These are phyloP conservation scores for Mycena kentingensis DNA, from an alignment of 768 basidiomycete genomes.

Conservation along the genomic window DNA sequence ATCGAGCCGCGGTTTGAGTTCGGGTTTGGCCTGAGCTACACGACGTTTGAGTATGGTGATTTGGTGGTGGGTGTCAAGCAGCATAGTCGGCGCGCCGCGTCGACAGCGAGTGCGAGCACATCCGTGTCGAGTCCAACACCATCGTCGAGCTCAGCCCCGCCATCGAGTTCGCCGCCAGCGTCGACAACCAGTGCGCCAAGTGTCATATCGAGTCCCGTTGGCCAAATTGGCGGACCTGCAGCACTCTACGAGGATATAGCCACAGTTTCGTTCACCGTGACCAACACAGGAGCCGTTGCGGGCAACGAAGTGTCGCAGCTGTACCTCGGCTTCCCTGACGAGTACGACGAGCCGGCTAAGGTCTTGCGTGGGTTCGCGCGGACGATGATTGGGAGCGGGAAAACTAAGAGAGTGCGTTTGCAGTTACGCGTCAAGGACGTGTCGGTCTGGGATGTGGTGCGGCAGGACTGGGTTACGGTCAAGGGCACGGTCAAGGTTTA, in stretches of 20 bases:
- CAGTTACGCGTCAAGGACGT: slow-evolving; percentile 13
- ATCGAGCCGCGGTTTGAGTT: slow-evolving; percentile 28
- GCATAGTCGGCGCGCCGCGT: background rate
- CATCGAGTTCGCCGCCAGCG: slow-evolving; percentile 4
- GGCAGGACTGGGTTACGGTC: slow-evolving; percentile 35
- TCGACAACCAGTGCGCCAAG: background rate
- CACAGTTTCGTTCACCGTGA: slow-evolving; percentile 33
- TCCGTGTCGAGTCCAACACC: background rate
- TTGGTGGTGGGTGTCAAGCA: slow-evolving; percentile 17
- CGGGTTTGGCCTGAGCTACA: slow-evolving; percentile 43
- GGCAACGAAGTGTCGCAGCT: slow-evolving; percentile 28
- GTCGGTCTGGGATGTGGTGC: slow-evolving; percentile 16
- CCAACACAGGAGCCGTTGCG: slow-evolving; percentile 33
- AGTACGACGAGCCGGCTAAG: slow-evolving; percentile 31
- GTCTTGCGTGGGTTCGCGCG: slow-evolving; percentile 35
- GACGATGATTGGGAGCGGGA: slow-evolving; percentile 21
- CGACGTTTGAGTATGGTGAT: slow-evolving; percentile 42
- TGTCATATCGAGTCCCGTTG: slow-evolving; percentile 6
- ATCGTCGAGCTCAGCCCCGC: slow-evolving; percentile 1
- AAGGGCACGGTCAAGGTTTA: slow-evolving; percentile 34
- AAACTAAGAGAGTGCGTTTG: background rate
- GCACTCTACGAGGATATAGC: slow-evolving; percentile 31
- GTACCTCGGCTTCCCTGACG: slow-evolving; percentile 28
- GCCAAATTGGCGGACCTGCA: slow-evolving; percentile 6
- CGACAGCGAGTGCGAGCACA: background rate